Conservation (phyloP, 495 filamentous ascomycete species). For the Clohesyomyces aquaticus region DNA sequence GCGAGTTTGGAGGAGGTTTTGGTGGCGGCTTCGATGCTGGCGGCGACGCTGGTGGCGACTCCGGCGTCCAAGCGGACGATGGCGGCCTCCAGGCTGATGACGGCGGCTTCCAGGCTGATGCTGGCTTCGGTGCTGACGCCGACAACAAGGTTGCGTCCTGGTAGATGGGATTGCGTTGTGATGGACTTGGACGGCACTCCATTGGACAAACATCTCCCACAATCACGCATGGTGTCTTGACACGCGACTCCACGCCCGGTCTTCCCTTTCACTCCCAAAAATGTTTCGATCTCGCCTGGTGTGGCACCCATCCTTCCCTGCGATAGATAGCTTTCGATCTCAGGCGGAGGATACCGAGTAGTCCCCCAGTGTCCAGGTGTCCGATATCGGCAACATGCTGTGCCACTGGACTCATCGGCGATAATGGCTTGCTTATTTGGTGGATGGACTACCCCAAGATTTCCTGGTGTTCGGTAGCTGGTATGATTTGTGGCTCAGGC, state of each 20-base stretch:
- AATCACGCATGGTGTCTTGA: not conserved
- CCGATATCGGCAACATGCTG: not conserved
- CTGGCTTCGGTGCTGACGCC: conserved; percentile 14
- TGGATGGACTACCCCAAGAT: not conserved
- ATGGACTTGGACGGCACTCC: not conserved
- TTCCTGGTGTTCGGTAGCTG: not conserved
- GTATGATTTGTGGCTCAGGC: not conserved
- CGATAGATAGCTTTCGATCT: not conserved
- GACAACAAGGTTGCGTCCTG: conserved; percentile 22
- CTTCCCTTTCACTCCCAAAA: not conserved
- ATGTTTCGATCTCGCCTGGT: not conserved
- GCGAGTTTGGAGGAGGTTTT: conserved; percentile 14
- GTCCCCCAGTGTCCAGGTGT: not conserved
- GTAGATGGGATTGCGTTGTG: conserved; percentile 10
- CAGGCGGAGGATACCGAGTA: not conserved
- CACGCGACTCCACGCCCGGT: not conserved
- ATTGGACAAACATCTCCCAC: not conserved
- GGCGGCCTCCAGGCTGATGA: conserved; percentile 20
- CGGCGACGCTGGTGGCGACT: not conserved
- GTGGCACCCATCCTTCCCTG: not conserved
- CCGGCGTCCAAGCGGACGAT: too few relatives aligned
- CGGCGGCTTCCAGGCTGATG: conserved; percentile 12
- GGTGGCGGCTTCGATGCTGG: conserved; percentile 13
- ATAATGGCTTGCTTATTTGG: not conserved
- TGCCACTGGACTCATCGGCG: not conserved